Evolutionary conservation across 2,329 filamentous ascomycete species (phyloP), one percentile per base, ranked within the genome.

Genomic region (Chalaropsis ovoidea): DNA sequence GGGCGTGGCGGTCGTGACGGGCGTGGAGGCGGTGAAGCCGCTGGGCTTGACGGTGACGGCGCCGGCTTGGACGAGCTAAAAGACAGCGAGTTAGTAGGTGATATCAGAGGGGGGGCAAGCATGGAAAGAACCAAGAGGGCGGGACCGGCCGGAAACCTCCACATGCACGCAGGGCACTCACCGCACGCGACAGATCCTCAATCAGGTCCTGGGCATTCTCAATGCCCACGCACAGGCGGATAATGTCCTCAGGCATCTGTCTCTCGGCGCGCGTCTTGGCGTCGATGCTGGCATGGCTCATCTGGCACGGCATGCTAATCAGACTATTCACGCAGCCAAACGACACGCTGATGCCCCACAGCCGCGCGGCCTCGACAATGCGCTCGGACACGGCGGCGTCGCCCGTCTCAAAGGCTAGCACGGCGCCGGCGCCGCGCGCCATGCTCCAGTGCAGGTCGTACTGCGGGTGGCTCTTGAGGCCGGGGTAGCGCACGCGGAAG

Each of bases 241-340:
- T 97, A 68, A 99, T 88, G 74, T 99, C 94, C 77, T 99, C 94
- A 11, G 94, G 94, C 86, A 99, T 88, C 69, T 93, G 87, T 69
- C 92, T 83, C 77, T 95, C 91, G 71, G 85, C 81, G 70, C 94
- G 82, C 63, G 92, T 97, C 79, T 96, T 95, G 67, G 91, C 89
- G 73, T 97, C 94, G 72, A 99, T 99, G 74, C 90, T 96, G 47
- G 94, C 94, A 76, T 99, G 94, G 77, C 93, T 97, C 95, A 99
- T 99, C 72, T 93, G 91, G 78, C 94, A 99, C 8, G 94, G 93
- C 93, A 99, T 96, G 78, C 92, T 96, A 76, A 99, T 99, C 75
- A 99, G 79, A 74, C 90, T 95, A 79, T 99, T 99, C 70, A 99
- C 94, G 74, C 94, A 97, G 61, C 94, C 94, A 74, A 99, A 99